phyloP scores from a whole-genome alignment of 208 protist genomes.

The Leptomonas seymouri region DNA sequence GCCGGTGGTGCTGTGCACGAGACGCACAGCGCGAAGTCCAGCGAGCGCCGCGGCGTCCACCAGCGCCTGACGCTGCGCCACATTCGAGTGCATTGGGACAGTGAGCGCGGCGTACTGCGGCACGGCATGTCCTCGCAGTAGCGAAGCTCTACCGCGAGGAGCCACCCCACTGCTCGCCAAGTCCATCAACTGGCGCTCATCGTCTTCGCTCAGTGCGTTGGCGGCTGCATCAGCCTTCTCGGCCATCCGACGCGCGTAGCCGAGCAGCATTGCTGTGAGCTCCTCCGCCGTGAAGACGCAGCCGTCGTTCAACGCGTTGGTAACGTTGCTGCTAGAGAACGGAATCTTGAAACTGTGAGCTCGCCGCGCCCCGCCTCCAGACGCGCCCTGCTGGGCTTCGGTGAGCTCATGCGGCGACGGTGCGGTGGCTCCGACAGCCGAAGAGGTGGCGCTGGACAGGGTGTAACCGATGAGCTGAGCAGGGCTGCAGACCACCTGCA shows the following conservation, averaged over 20 bases:
- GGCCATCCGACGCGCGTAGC: conserved; percentile 65
- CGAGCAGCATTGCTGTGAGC: conserved; percentile 86
- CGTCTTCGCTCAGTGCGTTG: conserved; percentile 40
- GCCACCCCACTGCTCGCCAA: not conserved
- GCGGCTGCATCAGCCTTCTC: conserved; percentile 47
- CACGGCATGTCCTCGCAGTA: not conserved
- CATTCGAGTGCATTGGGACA: conserved; percentile 66
- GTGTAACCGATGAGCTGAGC: conserved; percentile 51
- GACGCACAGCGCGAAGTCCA: conserved; percentile 78
- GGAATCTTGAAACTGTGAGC: conserved; percentile 24
- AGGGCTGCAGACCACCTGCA: conserved; percentile 63
- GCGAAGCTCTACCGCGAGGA: too few species aligned
- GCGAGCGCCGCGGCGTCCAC: conserved; percentile 86
- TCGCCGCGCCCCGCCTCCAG: not conserved
- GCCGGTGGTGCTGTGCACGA: conserved; percentile 85
- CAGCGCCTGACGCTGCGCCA: conserved; percentile 83
- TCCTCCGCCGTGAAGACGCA: conserved; percentile 75
- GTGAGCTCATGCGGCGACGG: conserved; percentile 14
- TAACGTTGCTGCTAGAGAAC: conserved; percentile 6
- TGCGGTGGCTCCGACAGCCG: not conserved
- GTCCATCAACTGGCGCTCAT: conserved; percentile 17
- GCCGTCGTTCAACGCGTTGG: conserved; percentile 15
- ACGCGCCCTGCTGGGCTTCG: not conserved
- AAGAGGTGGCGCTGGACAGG: not conserved
- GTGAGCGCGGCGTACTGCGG: conserved; percentile 75